These are phyloP conservation scores for Mycena maculata DNA, from an alignment of 768 basidiomycete genomes.

Conservation along the genomic window DNA sequence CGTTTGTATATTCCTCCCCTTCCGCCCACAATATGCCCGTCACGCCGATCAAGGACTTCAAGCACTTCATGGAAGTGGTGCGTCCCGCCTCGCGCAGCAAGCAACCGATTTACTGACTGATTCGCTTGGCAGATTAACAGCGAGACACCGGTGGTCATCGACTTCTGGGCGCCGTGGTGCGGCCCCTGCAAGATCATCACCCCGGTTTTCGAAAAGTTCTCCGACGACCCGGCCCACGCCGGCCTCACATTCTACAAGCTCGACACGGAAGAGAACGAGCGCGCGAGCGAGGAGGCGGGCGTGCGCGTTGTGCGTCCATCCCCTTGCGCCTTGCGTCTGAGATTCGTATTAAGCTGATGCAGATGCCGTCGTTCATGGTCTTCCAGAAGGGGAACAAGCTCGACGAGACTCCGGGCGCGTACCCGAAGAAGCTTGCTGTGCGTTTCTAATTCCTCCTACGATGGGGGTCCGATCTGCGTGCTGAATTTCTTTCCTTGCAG, in stretches of 20 bases:
- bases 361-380: conserved; percentile 53
- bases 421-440: conserved; percentile 26
- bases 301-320: conserved; percentile 66
- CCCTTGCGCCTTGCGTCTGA: no score
- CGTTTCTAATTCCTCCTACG: background rate
- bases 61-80: conserved; percentile 58
- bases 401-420: conserved; percentile 53
- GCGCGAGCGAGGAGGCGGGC: conserved; percentile 67
- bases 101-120: conserved; percentile 11
- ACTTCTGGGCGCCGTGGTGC: conserved; percentile 86
- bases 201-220: conserved; percentile 72
- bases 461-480: background rate
- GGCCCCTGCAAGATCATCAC: conserved; percentile 76
- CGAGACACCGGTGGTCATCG: conserved; percentile 63
- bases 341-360: background rate
- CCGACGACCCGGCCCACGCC: conserved; percentile 44
- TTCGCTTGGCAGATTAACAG: conserved; percentile 61
- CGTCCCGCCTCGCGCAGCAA: conserved; percentile 36
- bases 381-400: conserved; percentile 44
- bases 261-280: conserved; percentile 70
- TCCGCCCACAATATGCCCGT: conserved; percentile 50
- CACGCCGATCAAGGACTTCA: conserved; percentile 47
- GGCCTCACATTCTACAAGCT: conserved; percentile 76
- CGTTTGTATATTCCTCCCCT: background rate
- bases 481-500: background rate